Evolutionary conservation across 441 rosid species (phyloP).

Genomic region (Pelargonium fulgidum): DNA sequence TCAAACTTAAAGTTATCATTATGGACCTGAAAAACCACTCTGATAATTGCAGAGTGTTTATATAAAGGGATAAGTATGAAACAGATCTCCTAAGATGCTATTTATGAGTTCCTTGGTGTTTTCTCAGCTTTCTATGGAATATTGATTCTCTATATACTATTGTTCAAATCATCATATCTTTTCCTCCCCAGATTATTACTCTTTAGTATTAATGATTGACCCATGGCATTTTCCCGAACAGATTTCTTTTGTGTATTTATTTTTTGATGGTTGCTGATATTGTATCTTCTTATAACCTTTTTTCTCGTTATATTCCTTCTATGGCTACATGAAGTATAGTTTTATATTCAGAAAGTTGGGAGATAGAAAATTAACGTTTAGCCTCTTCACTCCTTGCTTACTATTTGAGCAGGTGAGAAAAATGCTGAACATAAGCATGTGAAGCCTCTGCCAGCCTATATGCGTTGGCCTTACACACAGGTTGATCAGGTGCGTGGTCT

Average conservation of each 20-base stretch:
- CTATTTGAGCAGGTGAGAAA: slow-evolving; percentile 43
- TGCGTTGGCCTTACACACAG: slow-evolving; percentile 96
- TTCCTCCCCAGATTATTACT: background rate
- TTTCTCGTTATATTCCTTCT: background rate
- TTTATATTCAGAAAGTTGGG: background rate
- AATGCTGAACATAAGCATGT: slow-evolving; percentile 32
- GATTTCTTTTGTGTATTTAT: background rate
- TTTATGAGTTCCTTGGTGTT: background rate
- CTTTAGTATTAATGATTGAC: background rate
- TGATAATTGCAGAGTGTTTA: background rate
- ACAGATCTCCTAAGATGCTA: background rate
- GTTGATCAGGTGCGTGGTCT: slow-evolving; percentile 92
- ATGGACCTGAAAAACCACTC: background rate
- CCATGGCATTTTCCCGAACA: background rate
- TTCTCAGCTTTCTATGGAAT: background rate
- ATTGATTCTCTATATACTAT: background rate
- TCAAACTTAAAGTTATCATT: background rate
- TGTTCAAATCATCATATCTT: background rate
- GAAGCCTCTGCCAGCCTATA: slow-evolving; percentile 46
- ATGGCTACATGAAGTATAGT: background rate
- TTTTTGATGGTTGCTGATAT: background rate
- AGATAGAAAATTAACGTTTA: background rate
- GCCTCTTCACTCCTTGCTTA: slow-evolving; percentile 15
- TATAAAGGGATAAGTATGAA: background rate
- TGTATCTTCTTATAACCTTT: background rate